phyloP scores from a whole-genome alignment of 2,329 filamentous ascomycete genomes.

The Aspergillus novofumigatus region DNA sequence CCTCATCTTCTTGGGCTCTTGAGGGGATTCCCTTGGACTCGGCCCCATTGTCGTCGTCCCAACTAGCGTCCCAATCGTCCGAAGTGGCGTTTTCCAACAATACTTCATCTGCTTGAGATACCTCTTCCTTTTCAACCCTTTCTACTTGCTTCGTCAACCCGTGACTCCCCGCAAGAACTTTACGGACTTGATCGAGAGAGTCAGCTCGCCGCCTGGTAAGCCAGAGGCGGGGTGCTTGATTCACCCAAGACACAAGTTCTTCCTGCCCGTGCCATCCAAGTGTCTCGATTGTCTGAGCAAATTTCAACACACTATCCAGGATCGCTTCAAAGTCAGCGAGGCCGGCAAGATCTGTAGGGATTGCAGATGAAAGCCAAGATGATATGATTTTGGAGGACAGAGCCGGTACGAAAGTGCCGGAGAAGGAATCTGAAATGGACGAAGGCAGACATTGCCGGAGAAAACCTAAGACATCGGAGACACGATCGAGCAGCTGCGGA shows the following conservation, averaged over 20 bases:
- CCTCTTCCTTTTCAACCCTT: conserved; percentile 75
- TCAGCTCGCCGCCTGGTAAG: conserved; percentile 76
- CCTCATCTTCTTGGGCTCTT: conserved; percentile 32
- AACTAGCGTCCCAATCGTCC: conserved; percentile 72
- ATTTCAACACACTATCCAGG: conserved; percentile 59
- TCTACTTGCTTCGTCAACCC: conserved; percentile 69
- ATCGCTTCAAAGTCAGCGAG: conserved; percentile 68
- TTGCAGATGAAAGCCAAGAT: conserved; percentile 69
- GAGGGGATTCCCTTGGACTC: conserved; percentile 16
- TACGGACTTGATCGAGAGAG: conserved; percentile 70
- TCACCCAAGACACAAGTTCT: conserved; percentile 73
- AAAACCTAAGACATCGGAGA: conserved; percentile 47
- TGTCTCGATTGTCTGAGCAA: conserved; percentile 60
- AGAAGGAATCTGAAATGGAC: conserved; percentile 52
- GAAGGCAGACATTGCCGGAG: conserved; percentile 49
- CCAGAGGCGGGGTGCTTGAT: conserved; percentile 78
- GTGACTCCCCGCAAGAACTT: conserved; percentile 63
- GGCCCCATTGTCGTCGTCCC: conserved; percentile 65
- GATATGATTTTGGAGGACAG: conserved; percentile 65
- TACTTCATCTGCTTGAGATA: conserved; percentile 66
- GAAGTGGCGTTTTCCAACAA: conserved; percentile 53
- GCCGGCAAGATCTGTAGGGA: conserved; percentile 69
- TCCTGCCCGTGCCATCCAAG: conserved; percentile 59
- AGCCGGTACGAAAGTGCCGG: conserved; percentile 64
- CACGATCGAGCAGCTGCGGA: conserved; percentile 39